These are phyloP conservation scores for Pseudonectria foliicola DNA, from an alignment of 2,329 filamentous ascomycete species.

Conservation along the genomic window DNA sequence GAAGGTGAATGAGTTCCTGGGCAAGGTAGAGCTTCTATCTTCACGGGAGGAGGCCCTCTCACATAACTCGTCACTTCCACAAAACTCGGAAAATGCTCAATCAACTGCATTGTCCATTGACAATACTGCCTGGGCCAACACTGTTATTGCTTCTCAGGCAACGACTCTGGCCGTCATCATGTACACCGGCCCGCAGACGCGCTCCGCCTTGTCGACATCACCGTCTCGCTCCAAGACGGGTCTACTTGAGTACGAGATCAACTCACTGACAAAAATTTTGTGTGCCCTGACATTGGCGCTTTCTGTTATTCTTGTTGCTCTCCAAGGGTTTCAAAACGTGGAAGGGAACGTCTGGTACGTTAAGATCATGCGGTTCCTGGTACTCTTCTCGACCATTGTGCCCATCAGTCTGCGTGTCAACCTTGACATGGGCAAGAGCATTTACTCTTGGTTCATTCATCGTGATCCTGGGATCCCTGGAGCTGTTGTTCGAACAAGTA, in stretches of 20 bases:
- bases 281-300: slow-evolving; percentile 81
- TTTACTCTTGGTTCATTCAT: slow-evolving; percentile 94
- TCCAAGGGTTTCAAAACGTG: slow-evolving; percentile 70
- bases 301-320: slow-evolving; percentile 79
- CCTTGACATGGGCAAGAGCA: slow-evolving; percentile 92
- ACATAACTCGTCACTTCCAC: slow-evolving; percentile 27
- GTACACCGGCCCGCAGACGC: slow-evolving; percentile 90
- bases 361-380: slow-evolving; percentile 95
- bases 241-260: slow-evolving; percentile 91
- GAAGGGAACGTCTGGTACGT: slow-evolving; percentile 77
- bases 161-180: slow-evolving; percentile 83
- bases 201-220: slow-evolving; percentile 87
- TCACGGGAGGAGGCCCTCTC: slow-evolving; percentile 43
- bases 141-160: slow-evolving; percentile 88
- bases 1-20: slow-evolving; percentile 90
- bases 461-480: slow-evolving; percentile 82
- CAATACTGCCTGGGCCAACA: slow-evolving; percentile 98
- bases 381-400: slow-evolving; percentile 98
- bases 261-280: slow-evolving; percentile 91
- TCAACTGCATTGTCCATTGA: slow-evolving; percentile 81
- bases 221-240: slow-evolving; percentile 91
- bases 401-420: slow-evolving; percentile 96
- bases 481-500: slow-evolving; percentile 91
- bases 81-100: slow-evolving; percentile 33
- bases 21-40: slow-evolving; percentile 71